Base-by-base conservation (phyloP, 179 eudicot genomes). In the Nepenthes alata region DNA sequence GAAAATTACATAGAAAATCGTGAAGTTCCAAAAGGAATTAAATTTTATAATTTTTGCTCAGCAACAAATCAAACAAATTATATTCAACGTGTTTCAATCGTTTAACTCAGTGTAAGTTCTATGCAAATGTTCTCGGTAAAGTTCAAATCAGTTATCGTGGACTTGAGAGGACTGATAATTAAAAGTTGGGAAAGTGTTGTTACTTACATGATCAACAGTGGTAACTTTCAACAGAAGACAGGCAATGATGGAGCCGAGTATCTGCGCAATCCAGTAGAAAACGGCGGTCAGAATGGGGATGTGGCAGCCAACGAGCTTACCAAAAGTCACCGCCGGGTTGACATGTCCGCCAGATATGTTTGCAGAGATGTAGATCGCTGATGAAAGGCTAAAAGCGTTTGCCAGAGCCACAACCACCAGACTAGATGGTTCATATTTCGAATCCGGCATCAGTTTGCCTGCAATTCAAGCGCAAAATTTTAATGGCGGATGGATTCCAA, bases 281-380 rank as follows among this genome's bases (percentile, higher is more conserved):
- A 89, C 35, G 7, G 98, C 83, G 55, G 79, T 75, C 2, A 86
- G 81, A 37, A 89, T 65, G 1, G 85, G 87, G 9, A 91, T 65
- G 76, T 80, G 96, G 16, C 96, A 78, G 6, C 96, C 91, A 1
- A 91, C 78, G 8, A 83, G 91, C 83, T 73, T 85, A 10, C 79
- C 95, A 7, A 89, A 89, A 1, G 96, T 89, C 44, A 89, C 91
- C 0, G 95, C 96, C 16, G 95, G 96, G 68, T 89, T 89, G 10
- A 82, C 83, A 25, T 89, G 95, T 10, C 96, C 95, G 0, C 91
- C 95, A 9, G 97, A 90, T 25, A 80, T 25, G 53, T 63, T 68
- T n/a, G 78, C 59, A 2, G 97, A 59, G 2, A 88, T 67, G 47
- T 83, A 83, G 1, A 83, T 83, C 0, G 97, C 85, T 12, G 78